These are phyloP conservation scores for Xerocomus spinulosus DNA, from an alignment of 768 basidiomycete species.

Conservation along the genomic window DNA sequence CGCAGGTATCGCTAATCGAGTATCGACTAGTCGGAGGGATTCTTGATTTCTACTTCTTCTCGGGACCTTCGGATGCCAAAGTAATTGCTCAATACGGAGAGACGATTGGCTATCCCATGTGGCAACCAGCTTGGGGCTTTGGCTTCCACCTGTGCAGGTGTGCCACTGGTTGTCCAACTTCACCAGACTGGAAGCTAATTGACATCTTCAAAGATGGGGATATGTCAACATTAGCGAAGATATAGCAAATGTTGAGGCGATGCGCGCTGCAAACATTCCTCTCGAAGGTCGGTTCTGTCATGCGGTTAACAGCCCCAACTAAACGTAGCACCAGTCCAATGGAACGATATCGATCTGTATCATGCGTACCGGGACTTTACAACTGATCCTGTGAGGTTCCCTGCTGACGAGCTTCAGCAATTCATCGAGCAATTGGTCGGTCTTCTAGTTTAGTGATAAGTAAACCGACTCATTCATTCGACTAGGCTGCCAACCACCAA, in stretches of 20 bases:
- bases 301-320: neutral
- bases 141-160: constrained; percentile 74
- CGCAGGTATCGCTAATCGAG: constrained; percentile 58
- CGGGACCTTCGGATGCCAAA: constrained; percentile 44
- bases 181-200: neutral
- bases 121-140: constrained; percentile 73
- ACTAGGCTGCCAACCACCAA: constrained; percentile 26
- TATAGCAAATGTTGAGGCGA: constrained; percentile 48
- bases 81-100: constrained; percentile 70
- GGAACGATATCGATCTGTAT: constrained; percentile 77
- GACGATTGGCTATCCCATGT: constrained; percentile 62
- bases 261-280: constrained; percentile 69
- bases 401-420: constrained; percentile 44
- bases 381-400: constrained; percentile 59
- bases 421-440: constrained; percentile 58
- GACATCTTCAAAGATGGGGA: constrained; percentile 35
- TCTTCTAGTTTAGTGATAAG: constrained; percentile 1
- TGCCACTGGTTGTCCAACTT: neutral
- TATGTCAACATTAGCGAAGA: constrained; percentile 53
- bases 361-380: constrained; percentile 69
- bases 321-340: constrained; percentile 47
- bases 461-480: constrained; percentile 2
- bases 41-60: constrained; percentile 75
- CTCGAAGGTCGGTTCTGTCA: constrained; percentile 51
- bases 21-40: constrained; percentile 74